Evolutionary conservation across 2,329 filamentous ascomycete genomes (phyloP).

Genomic region (Fusarium dimerum): DNA sequence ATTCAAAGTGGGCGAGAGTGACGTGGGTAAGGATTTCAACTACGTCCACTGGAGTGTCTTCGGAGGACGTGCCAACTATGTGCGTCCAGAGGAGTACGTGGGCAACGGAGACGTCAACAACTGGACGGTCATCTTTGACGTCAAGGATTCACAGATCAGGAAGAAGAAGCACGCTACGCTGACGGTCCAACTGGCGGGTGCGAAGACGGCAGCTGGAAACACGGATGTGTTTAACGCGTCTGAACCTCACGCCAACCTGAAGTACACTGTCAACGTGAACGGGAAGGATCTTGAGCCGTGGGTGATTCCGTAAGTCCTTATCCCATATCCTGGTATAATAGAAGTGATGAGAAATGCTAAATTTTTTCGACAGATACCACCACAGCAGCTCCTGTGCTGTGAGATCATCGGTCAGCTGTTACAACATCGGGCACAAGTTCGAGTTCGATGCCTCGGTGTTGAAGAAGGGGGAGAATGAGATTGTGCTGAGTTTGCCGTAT

Average conservation of each 20-base stretch:
- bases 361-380: constrained; percentile 14
- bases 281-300: constrained; percentile 49
- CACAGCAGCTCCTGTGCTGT: constrained; percentile 56
- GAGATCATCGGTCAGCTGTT: constrained; percentile 60
- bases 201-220: constrained; percentile 63
- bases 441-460: constrained; percentile 52
- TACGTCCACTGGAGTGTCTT: constrained; percentile 69
- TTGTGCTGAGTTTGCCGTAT: constrained; percentile 59
- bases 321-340: not conserved
- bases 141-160: constrained; percentile 42
- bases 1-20: constrained; percentile 56
- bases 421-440: constrained; percentile 62
- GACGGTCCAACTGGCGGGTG: constrained; percentile 63
- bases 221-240: constrained; percentile 56
- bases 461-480: constrained; percentile 53
- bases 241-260: constrained; percentile 54
- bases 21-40: constrained; percentile 54
- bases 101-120: constrained; percentile 53
- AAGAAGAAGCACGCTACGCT: constrained; percentile 52
- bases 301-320: constrained; percentile 51
- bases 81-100: constrained; percentile 44
- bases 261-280: constrained; percentile 46
- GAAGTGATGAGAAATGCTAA: not conserved
- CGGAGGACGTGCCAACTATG: constrained; percentile 53
- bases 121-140: constrained; percentile 59